Percentiles rank a stretch among this genome's conserved stretches.
Evolutionary conservation across 2,329 filamentous ascomycete species (phyloP).

Genomic region (Diaporthe ilicicola): DNA sequence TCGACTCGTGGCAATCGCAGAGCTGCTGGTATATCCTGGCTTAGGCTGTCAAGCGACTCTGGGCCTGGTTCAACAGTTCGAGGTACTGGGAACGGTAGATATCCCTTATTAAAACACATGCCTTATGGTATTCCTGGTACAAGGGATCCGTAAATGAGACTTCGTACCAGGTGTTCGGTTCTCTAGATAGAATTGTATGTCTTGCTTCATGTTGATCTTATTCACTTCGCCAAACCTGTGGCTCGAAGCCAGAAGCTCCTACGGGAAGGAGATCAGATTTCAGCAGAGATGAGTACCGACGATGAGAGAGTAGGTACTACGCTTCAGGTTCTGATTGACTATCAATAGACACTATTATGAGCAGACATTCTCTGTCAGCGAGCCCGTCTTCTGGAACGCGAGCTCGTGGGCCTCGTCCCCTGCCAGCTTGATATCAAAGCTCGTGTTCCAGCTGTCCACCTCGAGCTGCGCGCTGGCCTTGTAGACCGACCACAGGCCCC

Average conservation of each 20-base stretch:
- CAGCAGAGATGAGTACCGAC: background rate
- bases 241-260: too few species aligned
- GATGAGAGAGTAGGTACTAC: background rate
- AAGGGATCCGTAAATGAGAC: too few species aligned
- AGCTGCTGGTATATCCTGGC: constrained; percentile 5
- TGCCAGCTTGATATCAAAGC: constrained; percentile 16
- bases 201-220: too few species aligned
- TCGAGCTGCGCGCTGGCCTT: background rate
- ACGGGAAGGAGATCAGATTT: background rate
- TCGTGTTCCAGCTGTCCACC: constrained; percentile 7
- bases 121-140: background rate
- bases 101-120: background rate
- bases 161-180: too few species aligned
- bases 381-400: constrained; percentile 8
- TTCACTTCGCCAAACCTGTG: too few species aligned
- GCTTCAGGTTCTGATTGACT: background rate
- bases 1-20: background rate
- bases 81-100: background rate
- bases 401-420: background rate
- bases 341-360: background rate
- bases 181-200: too few species aligned
- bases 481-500: background rate
- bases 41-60: background rate
- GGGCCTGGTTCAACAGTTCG: constrained; percentile 8
- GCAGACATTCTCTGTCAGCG: background rate